Base-by-base conservation (phyloP, 129 eudicot genomes). In the Flaveria ramosissima region DNA sequence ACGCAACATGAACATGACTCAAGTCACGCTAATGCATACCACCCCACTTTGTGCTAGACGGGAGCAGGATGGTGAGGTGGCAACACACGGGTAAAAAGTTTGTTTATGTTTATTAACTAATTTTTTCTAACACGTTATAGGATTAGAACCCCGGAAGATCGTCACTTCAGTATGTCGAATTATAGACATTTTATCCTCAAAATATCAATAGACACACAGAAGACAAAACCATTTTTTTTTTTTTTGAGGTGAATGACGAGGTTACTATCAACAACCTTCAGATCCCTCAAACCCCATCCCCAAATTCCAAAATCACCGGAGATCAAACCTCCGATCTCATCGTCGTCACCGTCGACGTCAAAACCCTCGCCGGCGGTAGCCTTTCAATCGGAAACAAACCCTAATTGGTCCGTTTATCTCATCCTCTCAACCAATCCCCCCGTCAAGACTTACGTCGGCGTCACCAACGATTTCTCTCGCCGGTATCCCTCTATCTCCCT, bases 361-460 rank as follows among this genome's bases (percentile, higher is more conserved):
- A 42, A 53, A 0, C 24, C 80, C 65, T 32, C 80, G 17, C 26
- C 70, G 30, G 19, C 84, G 19, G 66, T 76, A 7, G 14, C 77
- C 59, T 27, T 47, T n/a, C 56, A 32, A 24, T 56, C 69, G 26
- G 53, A 67, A 39, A 43, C 9, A 68, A 52, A 84, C 15, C 23
- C 20, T 27, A 67, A 72, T 45, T 93, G 96, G 98, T 81, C 73
- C 15, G 97, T 90, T 2, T 93, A 90, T 80, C 88, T 93, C 43
- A 93, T 93, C 55, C 82, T 92, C 47, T 93, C 98, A 66, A 89
- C 92, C 73, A 89, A 87, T 53, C 41, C 86, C 46, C 98, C 98
- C 2, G 76, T 87, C 87, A 93, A 87, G 69, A 93, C 98, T 8
- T 93, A 93, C 71, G 98, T 93, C n/a, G 98, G 96, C 52, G 98